Percentiles rank a stretch among this genome's conserved stretches.
These are phyloP conservation scores for Plasmodium yoelii DNA, from an alignment of 169 alveolate genomes.

Conservation along the genomic window DNA sequence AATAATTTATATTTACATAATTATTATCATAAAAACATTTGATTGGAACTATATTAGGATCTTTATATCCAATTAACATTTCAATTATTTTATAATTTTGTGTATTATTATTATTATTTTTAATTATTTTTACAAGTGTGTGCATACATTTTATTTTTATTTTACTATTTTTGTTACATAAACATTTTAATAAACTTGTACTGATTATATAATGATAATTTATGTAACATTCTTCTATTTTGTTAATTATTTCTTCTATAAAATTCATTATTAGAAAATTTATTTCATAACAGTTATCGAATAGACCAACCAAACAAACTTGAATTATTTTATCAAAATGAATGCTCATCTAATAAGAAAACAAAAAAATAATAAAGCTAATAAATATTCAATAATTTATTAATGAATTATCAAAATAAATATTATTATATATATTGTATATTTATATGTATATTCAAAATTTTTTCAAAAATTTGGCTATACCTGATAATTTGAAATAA, in stretches of 20 bases:
- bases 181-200: slow-evolving; percentile 36
- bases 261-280: slow-evolving; percentile 57
- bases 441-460: too few species aligned
- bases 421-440: too few species aligned
- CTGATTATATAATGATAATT: slow-evolving; percentile 50
- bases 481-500: slow-evolving; percentile 29
- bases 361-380: not conserved
- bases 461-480: too few species aligned
- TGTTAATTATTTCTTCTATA: slow-evolving; percentile 18
- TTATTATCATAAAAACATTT: slow-evolving; percentile 49
- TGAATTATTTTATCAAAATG: slow-evolving; percentile 34
- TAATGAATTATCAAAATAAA: too few species aligned
- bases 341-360: slow-evolving; percentile 30
- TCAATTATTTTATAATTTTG: slow-evolving; percentile 59
- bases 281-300: slow-evolving; percentile 37
- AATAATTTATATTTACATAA: slow-evolving; percentile 52
- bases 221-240: slow-evolving; percentile 28
- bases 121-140: slow-evolving; percentile 25
- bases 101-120: slow-evolving; percentile 36
- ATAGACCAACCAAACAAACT: slow-evolving; percentile 31
- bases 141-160: slow-evolving; percentile 48
- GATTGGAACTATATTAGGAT: slow-evolving; percentile 57
- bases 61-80: slow-evolving; percentile 71
- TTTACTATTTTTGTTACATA: slow-evolving; percentile 54
- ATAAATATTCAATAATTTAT: not conserved